These are phyloP conservation scores for Talinum fruticosum DNA, from an alignment of 148 eudicot genomes.

Conservation along the genomic window DNA sequence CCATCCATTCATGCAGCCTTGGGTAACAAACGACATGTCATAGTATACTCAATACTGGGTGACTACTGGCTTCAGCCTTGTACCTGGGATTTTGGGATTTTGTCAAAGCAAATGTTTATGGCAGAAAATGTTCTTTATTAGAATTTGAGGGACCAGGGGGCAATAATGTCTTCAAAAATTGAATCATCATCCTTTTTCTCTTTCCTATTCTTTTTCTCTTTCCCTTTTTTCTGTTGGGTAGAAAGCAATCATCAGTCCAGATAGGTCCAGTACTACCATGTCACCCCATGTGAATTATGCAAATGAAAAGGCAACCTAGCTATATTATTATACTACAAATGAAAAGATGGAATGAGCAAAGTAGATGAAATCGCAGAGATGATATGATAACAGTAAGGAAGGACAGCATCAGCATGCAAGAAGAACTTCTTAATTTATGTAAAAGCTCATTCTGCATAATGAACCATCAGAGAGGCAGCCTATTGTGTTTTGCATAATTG, in stretches of 20 bases:
- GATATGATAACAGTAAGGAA: not conserved
- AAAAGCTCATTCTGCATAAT: not conserved
- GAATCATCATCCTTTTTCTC: slow-evolving; percentile 9
- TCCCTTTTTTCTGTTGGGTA: not conserved
- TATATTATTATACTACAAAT: slow-evolving; percentile 10
- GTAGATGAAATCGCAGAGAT: not conserved
- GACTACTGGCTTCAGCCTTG: not conserved
- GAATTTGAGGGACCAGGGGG: slow-evolving; percentile 5
- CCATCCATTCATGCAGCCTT: slow-evolving; percentile 3
- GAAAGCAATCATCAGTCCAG: slow-evolving; percentile 16
- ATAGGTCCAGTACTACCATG: slow-evolving; percentile 8
- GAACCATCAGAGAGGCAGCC: not conserved
- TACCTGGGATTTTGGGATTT: slow-evolving; percentile 5
- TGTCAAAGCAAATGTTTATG: not conserved
- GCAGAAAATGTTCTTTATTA: slow-evolving; percentile 5
- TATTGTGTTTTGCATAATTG: not conserved
- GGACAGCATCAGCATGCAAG: not conserved
- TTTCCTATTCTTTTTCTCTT: not conserved
- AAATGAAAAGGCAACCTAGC: slow-evolving; percentile 18
- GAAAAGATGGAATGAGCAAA: not conserved
- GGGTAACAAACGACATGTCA: slow-evolving; percentile 5
- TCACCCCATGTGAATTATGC: slow-evolving; percentile 16
- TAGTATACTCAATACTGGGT: not conserved
- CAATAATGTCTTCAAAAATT: slow-evolving; percentile 12
- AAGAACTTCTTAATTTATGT: not conserved